Evolutionary conservation across 768 basidiomycete species (phyloP), one percentile per base, ranked within the genome.

Genomic region (Boletus barrowsii): DNA sequence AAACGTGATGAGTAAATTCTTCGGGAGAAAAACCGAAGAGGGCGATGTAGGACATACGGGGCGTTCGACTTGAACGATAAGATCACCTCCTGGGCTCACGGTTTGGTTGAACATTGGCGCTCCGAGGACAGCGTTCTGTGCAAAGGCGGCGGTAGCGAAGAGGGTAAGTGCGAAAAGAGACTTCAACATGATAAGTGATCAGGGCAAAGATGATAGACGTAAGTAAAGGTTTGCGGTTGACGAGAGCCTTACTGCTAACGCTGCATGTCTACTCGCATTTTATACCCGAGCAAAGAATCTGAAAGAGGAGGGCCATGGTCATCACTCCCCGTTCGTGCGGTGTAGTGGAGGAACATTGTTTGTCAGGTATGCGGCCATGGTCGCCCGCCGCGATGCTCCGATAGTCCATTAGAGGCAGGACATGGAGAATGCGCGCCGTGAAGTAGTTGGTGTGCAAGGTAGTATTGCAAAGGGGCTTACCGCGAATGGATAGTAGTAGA

Each of bases 41-140:
- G 17, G 4, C 5, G 68, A 29, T 29, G 9, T 29, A 9, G 29
- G 29, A 29, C 78, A n/a, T 62, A 83, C 81, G 3, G 78, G 79
- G 49, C 73, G 72, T 52, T 78, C 76, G 8, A 83, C 62, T 57
- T 80, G 75, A 3, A 83, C 76, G 4, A 64, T 73, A 35, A 83
- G 40, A 10, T 61, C 59, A 9, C 56, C 61, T 6, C 82, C 81
- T 29, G 75, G 57, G 9, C 37, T 47, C 10, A 82, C 70, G 13
- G 62, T 60, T 6, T 67, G 58, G 5, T 61, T 42, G 20, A 5
- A 8, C 1, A 22, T 18, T 1, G 83, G 82, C 20, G 63, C 63
- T 9, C 75, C 75, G 33, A 84, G 78, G 14, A 15, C 26, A 4
- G 68, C 70, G 10, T 53, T 53, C 55, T 84, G 83, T 4, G 77